These are phyloP conservation scores for Syzygium syzygioides DNA, from an alignment of 441 rosid genomes.

Conservation along the genomic window DNA sequence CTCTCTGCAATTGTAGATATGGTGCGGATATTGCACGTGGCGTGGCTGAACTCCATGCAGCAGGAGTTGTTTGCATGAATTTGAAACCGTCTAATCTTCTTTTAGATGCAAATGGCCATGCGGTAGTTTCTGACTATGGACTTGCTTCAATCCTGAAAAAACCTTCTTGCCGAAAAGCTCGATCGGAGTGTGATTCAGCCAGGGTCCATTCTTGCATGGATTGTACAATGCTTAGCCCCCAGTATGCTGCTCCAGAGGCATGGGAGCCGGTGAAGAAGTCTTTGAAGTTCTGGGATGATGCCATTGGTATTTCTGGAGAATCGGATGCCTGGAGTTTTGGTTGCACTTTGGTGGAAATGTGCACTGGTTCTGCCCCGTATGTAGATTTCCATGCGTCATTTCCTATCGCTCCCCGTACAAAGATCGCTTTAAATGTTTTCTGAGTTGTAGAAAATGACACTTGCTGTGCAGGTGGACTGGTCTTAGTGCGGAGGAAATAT, in stretches of 20 bases:
- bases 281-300: conserved; percentile 93
- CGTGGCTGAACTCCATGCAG: conserved; percentile 97
- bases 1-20: conserved; percentile 53
- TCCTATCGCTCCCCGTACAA: background rate
- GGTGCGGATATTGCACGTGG: conserved; percentile 98
- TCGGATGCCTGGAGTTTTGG: conserved; percentile 99
- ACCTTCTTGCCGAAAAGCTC: conserved; percentile 74
- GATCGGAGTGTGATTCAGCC: conserved; percentile 61
- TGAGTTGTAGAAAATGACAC: background rate
- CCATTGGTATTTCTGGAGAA: conserved; percentile 81
- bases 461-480: conserved; percentile 81
- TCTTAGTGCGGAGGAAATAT: conserved; percentile 89
- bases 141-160: conserved; percentile 87
- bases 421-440: conserved; percentile 2
- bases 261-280: conserved; percentile 98
- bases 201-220: conserved; percentile 82
- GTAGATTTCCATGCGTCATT: conserved; percentile 26
- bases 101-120: conserved; percentile 73
- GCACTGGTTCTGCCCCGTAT: conserved; percentile 98
- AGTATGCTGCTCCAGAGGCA: conserved; percentile 95
- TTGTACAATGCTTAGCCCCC: conserved; percentile 85
- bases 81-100: conserved; percentile 96
- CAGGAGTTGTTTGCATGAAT: conserved; percentile 96
- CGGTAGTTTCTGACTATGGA: conserved; percentile 94
- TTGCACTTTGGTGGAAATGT: conserved; percentile 98